Evolutionary conservation across 208 protist genomes (phyloP).

Genomic region (Tritrichomonas musculus): DNA sequence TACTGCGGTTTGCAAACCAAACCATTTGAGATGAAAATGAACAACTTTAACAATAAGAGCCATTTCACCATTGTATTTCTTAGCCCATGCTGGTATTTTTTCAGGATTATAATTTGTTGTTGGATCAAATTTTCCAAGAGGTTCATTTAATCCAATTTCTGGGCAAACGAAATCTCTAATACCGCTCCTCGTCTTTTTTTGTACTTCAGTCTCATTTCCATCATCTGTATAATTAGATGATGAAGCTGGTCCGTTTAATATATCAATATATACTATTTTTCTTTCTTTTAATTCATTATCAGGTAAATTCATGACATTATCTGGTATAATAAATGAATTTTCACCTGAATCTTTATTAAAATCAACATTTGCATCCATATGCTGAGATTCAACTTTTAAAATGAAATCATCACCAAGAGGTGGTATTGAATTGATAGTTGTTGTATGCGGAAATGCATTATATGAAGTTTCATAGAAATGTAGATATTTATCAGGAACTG

Average conservation of each 20-base stretch:
- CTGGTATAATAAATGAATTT: too few species aligned
- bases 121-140: background rate
- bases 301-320: background rate
- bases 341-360: background rate
- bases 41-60: background rate
- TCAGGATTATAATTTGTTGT: background rate
- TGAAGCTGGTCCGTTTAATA: background rate
- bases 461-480: background rate
- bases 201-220: too few species aligned
- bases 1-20: background rate
- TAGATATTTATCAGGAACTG: background rate
- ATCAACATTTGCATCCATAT: too few species aligned
- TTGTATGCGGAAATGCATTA: background rate
- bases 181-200: too few species aligned
- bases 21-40: background rate
- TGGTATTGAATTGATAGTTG: background rate
- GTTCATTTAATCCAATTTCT: background rate
- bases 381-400: background rate
- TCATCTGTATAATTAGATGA: background rate
- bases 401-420: background rate
- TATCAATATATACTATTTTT: background rate
- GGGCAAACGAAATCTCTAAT: background rate
- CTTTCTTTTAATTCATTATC: background rate
- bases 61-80: background rate
- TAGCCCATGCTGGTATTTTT: background rate